Conservation (phyloP, 208 protist species). For the Leishmania tropica region DNA sequence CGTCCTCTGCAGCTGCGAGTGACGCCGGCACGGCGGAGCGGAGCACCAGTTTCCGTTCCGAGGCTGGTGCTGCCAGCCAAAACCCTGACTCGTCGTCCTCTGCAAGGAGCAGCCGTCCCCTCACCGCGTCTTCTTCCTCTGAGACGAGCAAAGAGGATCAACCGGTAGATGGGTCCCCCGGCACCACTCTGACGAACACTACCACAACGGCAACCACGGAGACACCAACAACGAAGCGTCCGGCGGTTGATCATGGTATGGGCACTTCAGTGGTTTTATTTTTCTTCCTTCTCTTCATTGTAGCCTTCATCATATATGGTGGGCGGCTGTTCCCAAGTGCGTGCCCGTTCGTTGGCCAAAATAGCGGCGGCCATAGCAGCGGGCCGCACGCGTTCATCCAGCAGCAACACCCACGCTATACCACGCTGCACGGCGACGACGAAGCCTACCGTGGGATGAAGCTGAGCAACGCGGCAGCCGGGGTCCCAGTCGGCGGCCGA, state of each 20-base stretch:
- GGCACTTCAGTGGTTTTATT: neutral
- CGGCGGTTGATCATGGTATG: neutral
- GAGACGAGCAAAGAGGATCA: neutral
- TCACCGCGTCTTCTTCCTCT: neutral
- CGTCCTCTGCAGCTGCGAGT: neutral
- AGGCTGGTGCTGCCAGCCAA: neutral
- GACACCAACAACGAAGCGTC: neutral
- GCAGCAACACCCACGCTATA: slow-evolving; percentile 14
- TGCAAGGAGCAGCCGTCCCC: neutral
- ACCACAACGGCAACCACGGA: neutral
- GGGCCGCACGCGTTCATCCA: neutral
- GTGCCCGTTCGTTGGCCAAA: slow-evolving; percentile 13
- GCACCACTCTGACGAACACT: neutral
- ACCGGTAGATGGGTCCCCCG: too few species aligned
- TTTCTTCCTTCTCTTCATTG: slow-evolving; percentile 10
- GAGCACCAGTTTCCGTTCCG: neutral
- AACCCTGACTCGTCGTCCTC: neutral
- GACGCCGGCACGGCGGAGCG: too few species aligned
- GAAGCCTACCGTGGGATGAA: slow-evolving; percentile 7
- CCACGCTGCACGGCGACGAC: neutral
- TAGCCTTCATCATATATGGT: slow-evolving; percentile 5
- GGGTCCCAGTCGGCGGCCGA: neutral
- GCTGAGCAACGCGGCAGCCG: neutral
- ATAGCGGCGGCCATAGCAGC: neutral
- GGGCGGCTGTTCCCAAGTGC: neutral